phyloP scores from a whole-genome alignment of 768 basidiomycete species.

The Boletus sensibilis region DNA sequence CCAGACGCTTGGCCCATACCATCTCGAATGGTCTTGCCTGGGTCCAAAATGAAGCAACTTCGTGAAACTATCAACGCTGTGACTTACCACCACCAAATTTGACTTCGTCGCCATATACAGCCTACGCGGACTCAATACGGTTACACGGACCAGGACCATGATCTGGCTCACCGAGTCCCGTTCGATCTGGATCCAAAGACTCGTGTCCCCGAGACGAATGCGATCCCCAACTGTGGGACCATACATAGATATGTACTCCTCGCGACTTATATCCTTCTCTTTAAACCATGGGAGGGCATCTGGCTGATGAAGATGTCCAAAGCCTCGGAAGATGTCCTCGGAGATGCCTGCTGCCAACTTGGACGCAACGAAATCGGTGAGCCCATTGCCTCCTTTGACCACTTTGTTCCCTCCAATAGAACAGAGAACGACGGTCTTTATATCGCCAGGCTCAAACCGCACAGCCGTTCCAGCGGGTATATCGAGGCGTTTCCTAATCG shows the following conservation, averaged over 20 bases:
- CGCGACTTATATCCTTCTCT: conserved; percentile 61
- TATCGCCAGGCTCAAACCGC: conserved; percentile 92
- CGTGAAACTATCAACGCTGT: not conserved
- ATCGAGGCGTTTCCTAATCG: conserved; percentile 86
- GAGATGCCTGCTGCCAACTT: conserved; percentile 44
- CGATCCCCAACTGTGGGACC: conserved; percentile 93
- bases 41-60: not conserved
- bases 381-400: conserved; percentile 76
- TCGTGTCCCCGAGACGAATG: conserved; percentile 84
- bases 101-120: conserved; percentile 92
- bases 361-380: conserved; percentile 44
- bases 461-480: conserved; percentile 95
- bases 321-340: conserved; percentile 43
- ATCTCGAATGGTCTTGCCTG: conserved; percentile 91
- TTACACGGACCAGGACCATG: not conserved
- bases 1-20: conserved; percentile 95
- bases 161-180: conserved; percentile 59
- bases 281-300: conserved; percentile 48
- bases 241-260: conserved; percentile 89
- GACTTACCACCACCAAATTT: conserved; percentile 91
- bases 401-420: conserved; percentile 68
- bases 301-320: conserved; percentile 69
- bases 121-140: conserved; percentile 39
- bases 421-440: conserved; percentile 80
- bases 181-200: conserved; percentile 91